Evolutionary conservation across 495 filamentous ascomycete species (phyloP), one percentile per base, ranked within the genome.

Genomic region (Collariella sp.): DNA sequence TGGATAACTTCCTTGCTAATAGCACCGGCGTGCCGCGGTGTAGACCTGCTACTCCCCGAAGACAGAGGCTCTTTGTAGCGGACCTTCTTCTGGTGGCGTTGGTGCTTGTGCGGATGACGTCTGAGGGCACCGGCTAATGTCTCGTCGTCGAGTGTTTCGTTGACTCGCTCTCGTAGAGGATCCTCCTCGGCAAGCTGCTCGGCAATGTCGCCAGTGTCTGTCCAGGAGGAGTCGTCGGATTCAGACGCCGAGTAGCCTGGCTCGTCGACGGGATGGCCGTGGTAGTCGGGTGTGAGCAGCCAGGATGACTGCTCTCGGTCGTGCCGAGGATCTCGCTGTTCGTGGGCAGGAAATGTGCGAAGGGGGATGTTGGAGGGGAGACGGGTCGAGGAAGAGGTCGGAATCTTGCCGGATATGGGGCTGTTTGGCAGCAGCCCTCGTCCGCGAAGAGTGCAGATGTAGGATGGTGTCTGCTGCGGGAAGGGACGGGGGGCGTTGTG

Each of bases 191-290:
- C 86, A 49, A 89, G 77, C 77, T 94, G 91, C 73, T 95, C 89
- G 59, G 86, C 86, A 55, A 97, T 79, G 72, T 96, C 93, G 48
- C 89, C 93, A 44, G 90, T 93, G 64, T 95, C 89, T 65, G 88
- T 88, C 90, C 89, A 95, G 26, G 88, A 91, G 59, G 86, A 88
- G 64, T 79, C 82, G 61, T 70, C 75, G 51, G 83, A 85, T 64
- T 69, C 64, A 35, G 61, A 63, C 26, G 40, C 52, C 4, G 65
- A 63, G 42, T 44, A 61, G 52, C 63, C 61, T 44, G 65, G 57
- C 56, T 65, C 54, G 52, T 64, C 59, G 60, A 45, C 53, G 65
- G 55, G 60, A 57, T 46, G 61, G 56, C 52, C 64, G 53, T 58
- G 64, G 43, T 65, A 65, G 62, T 67, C 70, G 54, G 59, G 56